These are phyloP conservation scores for Ceriops tagal DNA, from an alignment of 345 rosid genomes.

Conservation along the genomic window DNA sequence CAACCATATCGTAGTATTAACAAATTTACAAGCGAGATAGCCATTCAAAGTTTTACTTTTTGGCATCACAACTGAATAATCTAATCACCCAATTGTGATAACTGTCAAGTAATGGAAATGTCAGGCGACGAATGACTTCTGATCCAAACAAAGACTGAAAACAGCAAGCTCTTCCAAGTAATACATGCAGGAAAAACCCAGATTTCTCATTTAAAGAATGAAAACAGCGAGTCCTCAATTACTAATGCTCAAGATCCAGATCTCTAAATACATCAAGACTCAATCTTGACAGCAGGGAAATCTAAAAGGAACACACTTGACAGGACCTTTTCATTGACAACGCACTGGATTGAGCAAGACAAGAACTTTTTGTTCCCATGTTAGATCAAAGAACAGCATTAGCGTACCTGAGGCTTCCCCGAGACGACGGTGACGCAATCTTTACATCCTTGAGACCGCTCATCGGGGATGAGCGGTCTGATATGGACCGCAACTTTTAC, in stretches of 20 bases:
- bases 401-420: slow-evolving; percentile 92
- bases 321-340: slow-evolving; percentile 3
- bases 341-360: background rate
- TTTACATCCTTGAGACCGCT: slow-evolving; percentile 82
- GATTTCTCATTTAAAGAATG: slow-evolving; percentile 10
- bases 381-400: slow-evolving; percentile 16
- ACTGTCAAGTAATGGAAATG: slow-evolving; percentile 16
- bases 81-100: slow-evolving; percentile 7
- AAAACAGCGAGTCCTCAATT: background rate
- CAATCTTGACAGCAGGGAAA: slow-evolving; percentile 11
- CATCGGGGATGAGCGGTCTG: slow-evolving; percentile 95
- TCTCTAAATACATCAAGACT: slow-evolving; percentile 27
- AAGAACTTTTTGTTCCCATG: background rate
- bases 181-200: slow-evolving; percentile 17
- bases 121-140: slow-evolving; percentile 17
- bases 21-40: slow-evolving; percentile 10
- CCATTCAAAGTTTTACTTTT: slow-evolving; percentile 13
- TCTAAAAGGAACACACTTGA: background rate
- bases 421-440: slow-evolving; percentile 85
- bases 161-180: slow-evolving; percentile 21
- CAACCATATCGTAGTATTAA: background rate
- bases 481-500: slow-evolving; percentile 96
- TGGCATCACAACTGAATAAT: slow-evolving; percentile 6
- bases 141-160: slow-evolving; percentile 24
- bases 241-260: slow-evolving; percentile 39